Base-by-base conservation (phyloP, 225 moss, liverwort and hornwort species). In the Takakia lepidozioides region DNA sequence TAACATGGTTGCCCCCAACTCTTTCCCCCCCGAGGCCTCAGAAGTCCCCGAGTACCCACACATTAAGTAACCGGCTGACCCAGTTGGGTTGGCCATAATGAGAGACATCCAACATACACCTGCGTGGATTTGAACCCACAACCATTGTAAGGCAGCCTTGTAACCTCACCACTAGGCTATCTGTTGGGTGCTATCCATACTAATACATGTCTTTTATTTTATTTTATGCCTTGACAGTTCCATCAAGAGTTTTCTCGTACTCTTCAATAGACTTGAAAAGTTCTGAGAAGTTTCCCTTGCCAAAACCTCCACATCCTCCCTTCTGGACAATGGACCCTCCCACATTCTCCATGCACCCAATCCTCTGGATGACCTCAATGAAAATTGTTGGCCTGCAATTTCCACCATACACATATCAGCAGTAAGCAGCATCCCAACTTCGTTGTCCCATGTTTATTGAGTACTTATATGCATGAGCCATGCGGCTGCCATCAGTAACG, bases 331-430 rank as follows among this genome's bases (percentile, higher is more conserved):
- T n/a, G 13, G 22, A 39, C 9, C 85, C 88, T 19, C 27, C 42
- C 52, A 76, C 82, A 45, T 76, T 54, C 68, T 66, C 76, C 75
- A 80, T 82, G 65, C 80, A 80, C 13, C 80, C 82, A 51, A 91
- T 28, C 67, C 87, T 85, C 75, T 98, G 95, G 27, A 87, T 83
- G 28, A 98, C 67, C 64, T 98, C 95, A n/a, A 98, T 37, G 55
- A 87, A 90, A 17, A 87, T 65, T 14, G 91, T 91, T 11, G 90
- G 95, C 48, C 95, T 95, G 76, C 36, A 30, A 52, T 3, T n/a
- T n/a, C n/a, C n/a, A n/a, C n/a, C n/a, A n/a, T n/a, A n/a, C n/a
- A n/a, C n/a, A n/a, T n/a, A n/a, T n/a, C n/a, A n/a, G n/a, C n/a
- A n/a, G n/a, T n/a, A n/a, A n/a, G n/a, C n/a, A n/a, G n/a, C n/a